Base-by-base conservation (phyloP, 2,329 filamentous ascomycete species). In the Escovopsis sp. region DNA sequence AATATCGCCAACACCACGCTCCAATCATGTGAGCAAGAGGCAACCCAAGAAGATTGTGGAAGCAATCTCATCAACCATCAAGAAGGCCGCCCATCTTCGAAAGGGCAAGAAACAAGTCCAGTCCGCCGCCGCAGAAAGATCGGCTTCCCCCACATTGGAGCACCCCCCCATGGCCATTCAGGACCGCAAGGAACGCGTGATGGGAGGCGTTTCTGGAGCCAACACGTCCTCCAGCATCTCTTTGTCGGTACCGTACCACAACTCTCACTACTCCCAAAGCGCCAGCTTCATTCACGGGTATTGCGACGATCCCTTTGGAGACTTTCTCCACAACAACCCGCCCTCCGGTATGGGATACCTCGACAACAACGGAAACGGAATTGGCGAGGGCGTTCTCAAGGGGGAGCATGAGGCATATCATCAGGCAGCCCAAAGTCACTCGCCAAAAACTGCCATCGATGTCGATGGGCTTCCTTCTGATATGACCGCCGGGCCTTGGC, bases 21-120 rank as follows among this genome's bases (percentile, higher is more conserved):
- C 45, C 18, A 11, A 9, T 9, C 28, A 9, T 11, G 57, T 53
- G 23, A 49, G 46, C 30, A 49, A 43, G 26, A 56, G 58, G 41
- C 62, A 58, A 49, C 51, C 58, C 26, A 65, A 63, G 48, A 64
- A 58, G 47, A 60, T 66, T 42, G 59, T 66, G 47, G 60, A 65
- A 40, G 61, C 62, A 7, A 54, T 66, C 33, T 61, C 62, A 10
- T 65, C 64, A 32, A 65, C 62, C 4, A 54, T 65, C 38, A 58
- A 59, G 41, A 65, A 64, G 49, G 62, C 63, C 23, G 58, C 58
- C 18, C 59, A 55, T 34, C 48, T 63, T 41, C 55, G 59, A 42
- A 60, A 54, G 43, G 44, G 46, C 26, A 55, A 53, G 33, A 61
- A 59, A 47, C 41, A 46, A 12, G 39, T 44, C 1, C 45, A 50